These are phyloP conservation scores for Eucalyptus pauciflora DNA, from an alignment of 345 rosid genomes.

Conservation along the genomic window DNA sequence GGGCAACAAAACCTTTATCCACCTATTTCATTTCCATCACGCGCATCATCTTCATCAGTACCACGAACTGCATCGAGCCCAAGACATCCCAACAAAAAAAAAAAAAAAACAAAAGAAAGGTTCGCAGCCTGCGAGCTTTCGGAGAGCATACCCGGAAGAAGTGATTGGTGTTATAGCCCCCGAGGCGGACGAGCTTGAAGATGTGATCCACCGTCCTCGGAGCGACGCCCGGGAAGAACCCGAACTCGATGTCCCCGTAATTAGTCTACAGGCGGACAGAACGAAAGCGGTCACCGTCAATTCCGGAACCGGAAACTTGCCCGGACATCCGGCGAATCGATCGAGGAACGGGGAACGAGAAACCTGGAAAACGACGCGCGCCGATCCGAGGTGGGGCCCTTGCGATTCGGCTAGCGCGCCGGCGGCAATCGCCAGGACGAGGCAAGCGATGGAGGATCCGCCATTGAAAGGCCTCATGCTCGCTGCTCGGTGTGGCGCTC, in stretches of 20 bases:
- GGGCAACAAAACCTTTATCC: constrained; percentile 94
- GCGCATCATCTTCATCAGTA: neutral
- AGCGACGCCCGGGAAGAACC: constrained; percentile 83
- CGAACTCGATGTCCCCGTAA: constrained; percentile 86
- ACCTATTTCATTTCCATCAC: constrained; percentile 25
- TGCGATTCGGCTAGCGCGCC: constrained; percentile 15
- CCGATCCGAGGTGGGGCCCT: constrained; percentile 71
- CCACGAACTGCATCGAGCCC: neutral
- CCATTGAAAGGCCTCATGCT: neutral
- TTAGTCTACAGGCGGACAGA: constrained; percentile 38
- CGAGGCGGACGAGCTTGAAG: constrained; percentile 89
- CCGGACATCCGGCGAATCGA: neutral
- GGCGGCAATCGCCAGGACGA: neutral
- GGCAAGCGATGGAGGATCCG: neutral
- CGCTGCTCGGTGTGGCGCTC: neutral
- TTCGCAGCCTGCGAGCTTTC: neutral
- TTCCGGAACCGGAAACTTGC: neutral
- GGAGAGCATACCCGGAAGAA: constrained; percentile 65
- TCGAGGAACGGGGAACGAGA: neutral
- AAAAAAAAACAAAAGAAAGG: neutral
- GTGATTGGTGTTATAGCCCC: constrained; percentile 85
- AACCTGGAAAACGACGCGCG: constrained; percentile 95
- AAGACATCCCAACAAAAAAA: neutral
- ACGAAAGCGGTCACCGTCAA: neutral
- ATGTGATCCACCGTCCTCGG: constrained; percentile 88